Percentiles rank a stretch among this genome's conserved stretches.
Conservation (phyloP, 2,329 filamentous ascomycete genomes). For the Diaporthe australafricana region DNA sequence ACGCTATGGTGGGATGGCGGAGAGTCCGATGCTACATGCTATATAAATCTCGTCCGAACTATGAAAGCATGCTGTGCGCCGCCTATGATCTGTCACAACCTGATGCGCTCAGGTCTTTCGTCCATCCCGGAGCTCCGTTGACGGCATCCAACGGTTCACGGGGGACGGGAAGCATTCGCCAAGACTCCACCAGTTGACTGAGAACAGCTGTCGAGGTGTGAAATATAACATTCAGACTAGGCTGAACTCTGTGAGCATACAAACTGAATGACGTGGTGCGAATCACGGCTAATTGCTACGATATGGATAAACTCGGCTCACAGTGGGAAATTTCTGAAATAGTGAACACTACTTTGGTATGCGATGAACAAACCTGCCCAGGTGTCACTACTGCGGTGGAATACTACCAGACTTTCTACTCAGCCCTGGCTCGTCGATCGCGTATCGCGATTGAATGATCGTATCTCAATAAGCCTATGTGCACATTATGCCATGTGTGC, state of each 20-base stretch:
- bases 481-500: no score
- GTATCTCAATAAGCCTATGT: no score
- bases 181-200: neutral
- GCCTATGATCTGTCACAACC: conserved; percentile 3
- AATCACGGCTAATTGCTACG: no score
- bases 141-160: neutral
- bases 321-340: no score
- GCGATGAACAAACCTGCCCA: no score
- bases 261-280: neutral
- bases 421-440: no score
- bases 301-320: no score
- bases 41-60: conserved; percentile 22
- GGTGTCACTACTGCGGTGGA: no score
- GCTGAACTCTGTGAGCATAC: neutral
- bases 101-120: conserved; percentile 16
- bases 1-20: conserved; percentile 24
- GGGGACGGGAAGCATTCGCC: neutral
- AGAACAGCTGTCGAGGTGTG: neutral
- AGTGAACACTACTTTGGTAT: no score
- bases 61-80: conserved; percentile 10
- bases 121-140: conserved; percentile 17
- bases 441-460: no score
- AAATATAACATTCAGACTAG: neutral
- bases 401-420: no score
- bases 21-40: neutral